phyloP scores from a whole-genome alignment of 2,329 filamentous ascomycete genomes.

The Aureobasidium sp. region DNA sequence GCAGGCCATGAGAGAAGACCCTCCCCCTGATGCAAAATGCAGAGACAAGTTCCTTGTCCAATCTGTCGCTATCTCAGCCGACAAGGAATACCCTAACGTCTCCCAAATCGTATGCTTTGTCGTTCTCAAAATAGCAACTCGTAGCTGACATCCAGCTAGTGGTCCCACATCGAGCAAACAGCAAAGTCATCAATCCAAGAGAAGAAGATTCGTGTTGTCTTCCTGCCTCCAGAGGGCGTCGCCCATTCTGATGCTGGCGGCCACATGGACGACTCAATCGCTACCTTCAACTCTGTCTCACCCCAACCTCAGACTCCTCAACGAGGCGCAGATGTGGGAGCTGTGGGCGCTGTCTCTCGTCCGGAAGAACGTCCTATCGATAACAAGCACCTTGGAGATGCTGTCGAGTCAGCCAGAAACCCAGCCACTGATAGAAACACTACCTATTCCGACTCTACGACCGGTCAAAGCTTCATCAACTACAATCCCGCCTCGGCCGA shows the following conservation, averaged over 20 bases:
- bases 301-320: constrained; percentile 42
- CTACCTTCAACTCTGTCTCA: constrained; percentile 48
- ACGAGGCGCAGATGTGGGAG: constrained; percentile 20
- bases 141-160: constrained; percentile 42
- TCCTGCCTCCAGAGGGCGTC: constrained; percentile 56
- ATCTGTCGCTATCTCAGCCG: constrained; percentile 71
- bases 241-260: constrained; percentile 14
- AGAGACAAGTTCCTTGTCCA: constrained; percentile 98
- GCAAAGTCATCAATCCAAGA: constrained; percentile 76
- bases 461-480: constrained; percentile 38
- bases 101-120: constrained; percentile 60
- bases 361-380: constrained; percentile 30
- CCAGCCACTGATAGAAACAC: constrained; percentile 22
- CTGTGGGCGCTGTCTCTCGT: constrained; percentile 30
- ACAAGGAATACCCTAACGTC: constrained; percentile 67
- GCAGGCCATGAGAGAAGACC: constrained; percentile 96
- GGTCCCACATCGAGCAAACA: constrained; percentile 62
- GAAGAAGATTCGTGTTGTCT: constrained; percentile 90
- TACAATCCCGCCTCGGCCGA: constrained; percentile 42
- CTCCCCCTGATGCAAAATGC: constrained; percentile 76
- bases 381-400: constrained; percentile 33
- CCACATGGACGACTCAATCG: constrained; percentile 33
- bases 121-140: neutral
- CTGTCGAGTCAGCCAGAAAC: constrained; percentile 32
- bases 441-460: constrained; percentile 26